Base-by-base conservation (phyloP, 345 rosid genomes). In the Abelmoschus esculentus region DNA sequence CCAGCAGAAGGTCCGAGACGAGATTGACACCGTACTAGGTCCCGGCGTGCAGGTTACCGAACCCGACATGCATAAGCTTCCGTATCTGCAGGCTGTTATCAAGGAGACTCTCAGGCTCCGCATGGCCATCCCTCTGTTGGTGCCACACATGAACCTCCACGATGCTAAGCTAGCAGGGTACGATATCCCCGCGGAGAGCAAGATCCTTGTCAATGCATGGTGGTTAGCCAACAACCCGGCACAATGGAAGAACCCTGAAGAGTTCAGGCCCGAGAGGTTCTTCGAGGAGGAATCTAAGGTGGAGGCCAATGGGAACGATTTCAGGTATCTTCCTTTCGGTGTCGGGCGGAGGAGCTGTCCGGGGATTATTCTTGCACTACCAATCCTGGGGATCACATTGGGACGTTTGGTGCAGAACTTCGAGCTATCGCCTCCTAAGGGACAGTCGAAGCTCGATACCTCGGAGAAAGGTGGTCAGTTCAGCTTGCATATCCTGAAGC, bases 191-290 rank as follows among this genome's bases (percentile, higher is more conserved):
- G 26, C 26, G 26, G 26, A 22, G 26, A 22, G 26, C 26, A 22
- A 22, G 26, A 22, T 22, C 26, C 17, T 95, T 18, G 96, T 95
- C 13, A 95, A 95, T 14, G 99, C 99, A 0, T 95, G 99, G 99
- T 91, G 96, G 93, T 88, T 95, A 0, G 99, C 96, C 17, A 95
- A 95, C 89, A 88, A 95, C 72, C 99, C 99, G 1, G 75, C 77
- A 6, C 44, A 84, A 47, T 95, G 99, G 99, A 90, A 88, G 72
- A 83, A 81, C 0, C 97, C 99, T 1, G 92, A 95, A 57, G 93
- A 95, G 74, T 22, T 22, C 26, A 22, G 26, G 26, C 26, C 26
- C 1, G 26, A 22, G 26, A 22, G 26, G 26, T 22, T 95, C 84
- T 70, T 95, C 55, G 90, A 95, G 75, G 99, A 95, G 83, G 99